Evolutionary conservation across 1,284 basidiomycete species (phyloP).

Genomic region (Mycosarcoma maydis): DNA sequence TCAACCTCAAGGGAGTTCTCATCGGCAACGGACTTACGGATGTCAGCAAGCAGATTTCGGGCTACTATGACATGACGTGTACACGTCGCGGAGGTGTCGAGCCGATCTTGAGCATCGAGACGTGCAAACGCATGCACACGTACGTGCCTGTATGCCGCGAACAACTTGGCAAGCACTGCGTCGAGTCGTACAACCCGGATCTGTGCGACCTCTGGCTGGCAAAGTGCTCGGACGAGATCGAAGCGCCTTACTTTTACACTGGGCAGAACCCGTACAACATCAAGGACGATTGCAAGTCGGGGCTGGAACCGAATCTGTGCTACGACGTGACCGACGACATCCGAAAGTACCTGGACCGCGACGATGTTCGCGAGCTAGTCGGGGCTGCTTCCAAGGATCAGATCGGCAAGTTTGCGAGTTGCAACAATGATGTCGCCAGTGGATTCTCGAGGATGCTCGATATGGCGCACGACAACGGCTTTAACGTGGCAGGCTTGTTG

Average conservation of each 20-base stretch:
- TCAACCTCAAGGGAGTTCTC: slow-evolving; percentile 81
- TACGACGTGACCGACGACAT: slow-evolving; percentile 55
- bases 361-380: slow-evolving; percentile 53
- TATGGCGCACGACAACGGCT: slow-evolving; percentile 35
- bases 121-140: slow-evolving; percentile 46
- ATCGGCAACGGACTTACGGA: slow-evolving; percentile 76
- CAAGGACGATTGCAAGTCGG: slow-evolving; percentile 53
- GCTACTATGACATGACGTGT: slow-evolving; percentile 60
- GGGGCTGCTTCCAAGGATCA: slow-evolving; percentile 47
- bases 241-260: slow-evolving; percentile 43
- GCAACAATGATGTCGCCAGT: slow-evolving; percentile 32
- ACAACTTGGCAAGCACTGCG: slow-evolving; percentile 32
- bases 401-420: slow-evolving; percentile 54
- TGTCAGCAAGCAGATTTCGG: slow-evolving; percentile 40
- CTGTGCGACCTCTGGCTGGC: slow-evolving; percentile 24
- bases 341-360: slow-evolving; percentile 52
- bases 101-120: slow-evolving; percentile 47
- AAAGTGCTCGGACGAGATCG: slow-evolving; percentile 43
- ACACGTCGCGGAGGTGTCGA: slow-evolving; percentile 42
- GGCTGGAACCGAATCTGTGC: slow-evolving; percentile 49
- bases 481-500: slow-evolving; percentile 76
- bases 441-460: slow-evolving; percentile 41
- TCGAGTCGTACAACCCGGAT: slow-evolving; percentile 34
- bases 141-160: slow-evolving; percentile 34
- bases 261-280: slow-evolving; percentile 62